Evolutionary conservation across 73 alveolate genomes (phyloP).

Genomic region (Symbiodinium pilosum): DNA sequence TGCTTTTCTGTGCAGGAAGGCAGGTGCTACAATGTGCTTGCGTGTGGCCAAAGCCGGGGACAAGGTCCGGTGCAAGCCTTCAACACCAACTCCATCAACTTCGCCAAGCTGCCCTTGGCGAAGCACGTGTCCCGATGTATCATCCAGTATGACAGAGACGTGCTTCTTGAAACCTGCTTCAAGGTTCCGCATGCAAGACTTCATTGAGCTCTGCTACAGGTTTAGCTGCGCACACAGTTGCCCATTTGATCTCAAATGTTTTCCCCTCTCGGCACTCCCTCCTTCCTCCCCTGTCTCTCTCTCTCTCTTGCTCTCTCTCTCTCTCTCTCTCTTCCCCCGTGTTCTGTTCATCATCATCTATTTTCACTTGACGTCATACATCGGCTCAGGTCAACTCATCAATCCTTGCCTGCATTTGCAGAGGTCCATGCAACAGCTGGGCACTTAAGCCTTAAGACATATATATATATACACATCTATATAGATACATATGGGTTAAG

Average conservation of each 20-base stretch:
- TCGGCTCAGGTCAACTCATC: slow-evolving; percentile 49
- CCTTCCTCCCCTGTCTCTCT: no score
- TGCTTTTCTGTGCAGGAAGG: neutral
- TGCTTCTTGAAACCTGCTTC: neutral
- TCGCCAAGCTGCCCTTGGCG: slow-evolving; percentile 85
- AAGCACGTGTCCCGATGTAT: neutral
- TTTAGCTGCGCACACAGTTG: neutral
- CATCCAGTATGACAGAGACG: neutral
- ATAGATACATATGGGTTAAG: no score
- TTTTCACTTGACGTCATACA: no score
- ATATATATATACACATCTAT: no score
- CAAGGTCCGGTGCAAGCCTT: slow-evolving; percentile 52
- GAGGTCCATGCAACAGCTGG: slow-evolving; percentile 71
- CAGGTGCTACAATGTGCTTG: no score
- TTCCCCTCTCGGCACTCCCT: no score
- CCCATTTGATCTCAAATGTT: neutral
- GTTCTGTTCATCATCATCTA: no score
- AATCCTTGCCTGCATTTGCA: slow-evolving; percentile 91
- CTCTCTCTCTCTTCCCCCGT: no score
- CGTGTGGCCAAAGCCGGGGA: neutral
- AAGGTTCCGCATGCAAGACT: slow-evolving; percentile 23
- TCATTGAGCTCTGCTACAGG: slow-evolving; percentile 82
- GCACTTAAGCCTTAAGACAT: neutral
- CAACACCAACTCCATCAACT: slow-evolving; percentile 59
- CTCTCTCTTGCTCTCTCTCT: no score